These are phyloP conservation scores for Saprolegnia parasitica DNA, from an alignment of 352 stramenopile genomes.

Conservation along the genomic window DNA sequence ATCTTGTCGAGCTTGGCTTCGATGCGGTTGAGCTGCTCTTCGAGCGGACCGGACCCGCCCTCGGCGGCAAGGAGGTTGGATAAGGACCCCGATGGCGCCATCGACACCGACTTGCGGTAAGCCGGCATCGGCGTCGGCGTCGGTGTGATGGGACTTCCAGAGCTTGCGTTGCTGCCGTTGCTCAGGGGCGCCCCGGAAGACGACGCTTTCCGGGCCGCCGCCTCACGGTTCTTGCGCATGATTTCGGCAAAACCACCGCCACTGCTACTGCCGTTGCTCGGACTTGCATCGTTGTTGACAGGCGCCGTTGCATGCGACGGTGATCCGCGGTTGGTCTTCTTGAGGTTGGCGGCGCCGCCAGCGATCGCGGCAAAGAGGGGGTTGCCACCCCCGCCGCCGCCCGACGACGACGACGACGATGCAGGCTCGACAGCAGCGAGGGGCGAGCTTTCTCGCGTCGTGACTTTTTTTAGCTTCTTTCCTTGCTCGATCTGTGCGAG, in stretches of 20 bases:
- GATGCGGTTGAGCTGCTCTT: conserved; percentile 65
- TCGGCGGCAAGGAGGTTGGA: conserved; percentile 16
- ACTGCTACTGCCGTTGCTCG: neutral
- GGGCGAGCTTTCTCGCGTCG: conserved; percentile 62
- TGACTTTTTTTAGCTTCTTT: conserved; percentile 69
- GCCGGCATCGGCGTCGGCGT: conserved; percentile 14
- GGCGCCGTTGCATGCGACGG: neutral
- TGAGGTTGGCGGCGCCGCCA: conserved; percentile 8
- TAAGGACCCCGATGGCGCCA: neutral
- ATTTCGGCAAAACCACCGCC: conserved; percentile 74
- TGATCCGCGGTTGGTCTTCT: conserved; percentile 21
- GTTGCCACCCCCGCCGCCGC: conserved; percentile 29
- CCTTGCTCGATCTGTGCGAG: conserved; percentile 71
- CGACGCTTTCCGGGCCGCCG: conserved; percentile 52
- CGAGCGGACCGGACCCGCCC: conserved; percentile 32
- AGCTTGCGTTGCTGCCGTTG: conserved; percentile 27
- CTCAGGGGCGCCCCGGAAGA: neutral
- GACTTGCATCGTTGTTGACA: conserved; percentile 5
- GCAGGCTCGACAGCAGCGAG: conserved; percentile 40
- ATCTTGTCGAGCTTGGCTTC: conserved; percentile 88
- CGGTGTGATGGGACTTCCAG: conserved; percentile 26
- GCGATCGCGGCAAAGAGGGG: conserved; percentile 28
- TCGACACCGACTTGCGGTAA: conserved; percentile 3
- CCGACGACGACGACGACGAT: neutral
- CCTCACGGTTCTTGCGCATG: conserved; percentile 86